Evolutionary conservation across 805 yeast genomes (phyloP), one percentile per base, ranked within the genome.

Genomic region (Grigorovia yakushimaensis): DNA sequence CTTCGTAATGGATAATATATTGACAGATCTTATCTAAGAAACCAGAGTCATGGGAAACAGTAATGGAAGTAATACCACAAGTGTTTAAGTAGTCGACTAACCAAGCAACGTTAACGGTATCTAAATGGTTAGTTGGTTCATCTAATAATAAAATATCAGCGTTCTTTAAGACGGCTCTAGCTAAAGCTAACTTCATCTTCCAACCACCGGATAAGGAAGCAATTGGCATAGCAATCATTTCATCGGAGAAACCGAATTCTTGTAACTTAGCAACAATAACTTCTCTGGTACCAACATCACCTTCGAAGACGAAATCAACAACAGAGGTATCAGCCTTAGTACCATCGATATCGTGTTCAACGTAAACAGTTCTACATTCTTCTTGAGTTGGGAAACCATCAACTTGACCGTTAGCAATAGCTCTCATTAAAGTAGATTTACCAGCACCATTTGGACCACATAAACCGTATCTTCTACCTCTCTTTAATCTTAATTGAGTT

Each of bases 361-460:
- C 98, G 78, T 91, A 93, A 65, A 93, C 96, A 64, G 98, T 93
- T 81, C 88, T 88, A 79, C 96, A 88, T 79, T 91, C 97, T 52
- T 88, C 96, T 78, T 89, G 97, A 65, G 95, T 75, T 77, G 98
- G 98, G 96, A 93, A 93, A 73, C 98, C 98, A 71, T 93, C 98
- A 68, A 93, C 98, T 80, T 87, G 95, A 73, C 95, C 95, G 77
- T 88, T 87, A 60, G 95, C 95, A 73, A 87, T 82, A 62, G 95
- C 94, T 78, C 94, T 84, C 95, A 93, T 89, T 72, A 89, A 81
- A 60, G 98, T 91, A 59, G 98, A 91, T 76, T 91, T 91, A 85
- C 98, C 98, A 70, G 98, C 96, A 87, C 98, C 98, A 78, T 89
- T 89, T 71, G 98, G 97, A 77, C 98, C 98, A 79, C 93, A 84